Evolutionary conservation across 2,329 filamentous ascomycete species (phyloP).

Genomic region (Aspergillus latus): DNA sequence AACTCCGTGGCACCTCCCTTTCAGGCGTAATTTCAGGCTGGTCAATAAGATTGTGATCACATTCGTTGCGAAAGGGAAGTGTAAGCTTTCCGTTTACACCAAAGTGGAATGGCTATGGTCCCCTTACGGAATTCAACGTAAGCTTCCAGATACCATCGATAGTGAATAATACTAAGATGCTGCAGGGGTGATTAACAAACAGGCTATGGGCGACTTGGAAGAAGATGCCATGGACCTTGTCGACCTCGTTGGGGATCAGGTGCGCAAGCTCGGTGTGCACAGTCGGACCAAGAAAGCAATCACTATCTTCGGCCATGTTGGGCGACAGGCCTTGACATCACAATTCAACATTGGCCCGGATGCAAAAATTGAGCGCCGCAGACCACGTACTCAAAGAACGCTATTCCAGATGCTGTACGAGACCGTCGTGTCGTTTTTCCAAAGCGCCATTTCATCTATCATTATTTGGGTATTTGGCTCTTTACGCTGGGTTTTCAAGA

Average conservation of each 20-base stretch:
- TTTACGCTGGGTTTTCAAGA: constrained; percentile 64
- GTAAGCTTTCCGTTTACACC: constrained; percentile 84
- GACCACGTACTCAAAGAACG: constrained; percentile 59
- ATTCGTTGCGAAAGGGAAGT: constrained; percentile 85
- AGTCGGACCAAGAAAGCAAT: constrained; percentile 51
- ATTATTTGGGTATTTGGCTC: constrained; percentile 74
- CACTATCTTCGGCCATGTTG: constrained; percentile 50
- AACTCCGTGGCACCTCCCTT: constrained; percentile 79
- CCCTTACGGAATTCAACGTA: constrained; percentile 52
- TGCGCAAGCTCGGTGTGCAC: constrained; percentile 47
- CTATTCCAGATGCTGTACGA: constrained; percentile 71
- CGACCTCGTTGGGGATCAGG: constrained; percentile 53
- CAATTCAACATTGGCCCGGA: constrained; percentile 39
- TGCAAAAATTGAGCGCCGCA: constrained; percentile 45
- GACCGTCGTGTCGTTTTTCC: constrained; percentile 66
- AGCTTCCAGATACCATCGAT: constrained; percentile 17
- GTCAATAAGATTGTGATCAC: constrained; percentile 93
- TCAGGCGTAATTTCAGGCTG: constrained; percentile 73
- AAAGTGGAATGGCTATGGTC: constrained; percentile 81
- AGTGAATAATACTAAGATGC: not conserved
- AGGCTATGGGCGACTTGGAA: constrained; percentile 69
- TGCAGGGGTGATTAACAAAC: constrained; percentile 55
- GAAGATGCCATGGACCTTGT: constrained; percentile 50
- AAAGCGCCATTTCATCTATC: constrained; percentile 72
- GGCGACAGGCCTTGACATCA: constrained; percentile 44